Evolutionary conservation across 768 basidiomycete genomes (phyloP).

Genomic region (Phlegmacium glaucopus): DNA sequence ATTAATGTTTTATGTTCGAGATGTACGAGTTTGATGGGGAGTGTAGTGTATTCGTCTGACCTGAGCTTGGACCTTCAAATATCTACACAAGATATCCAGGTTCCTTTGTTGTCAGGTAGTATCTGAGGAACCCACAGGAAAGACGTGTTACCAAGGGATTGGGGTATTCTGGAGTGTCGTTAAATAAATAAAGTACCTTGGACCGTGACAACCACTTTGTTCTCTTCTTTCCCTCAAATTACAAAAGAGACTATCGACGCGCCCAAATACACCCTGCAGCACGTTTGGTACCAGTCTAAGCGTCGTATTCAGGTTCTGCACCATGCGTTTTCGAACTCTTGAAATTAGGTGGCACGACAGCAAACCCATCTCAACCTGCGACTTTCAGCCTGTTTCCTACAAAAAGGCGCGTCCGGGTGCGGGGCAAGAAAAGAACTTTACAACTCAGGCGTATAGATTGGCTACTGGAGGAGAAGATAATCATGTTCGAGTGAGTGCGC

Average conservation of each 20-base stretch:
- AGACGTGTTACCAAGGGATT: too few species aligned
- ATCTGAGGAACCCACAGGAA: too few species aligned
- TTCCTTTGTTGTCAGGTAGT: background rate
- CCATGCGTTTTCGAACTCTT: constrained; percentile 84
- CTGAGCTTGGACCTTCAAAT: constrained; percentile 10
- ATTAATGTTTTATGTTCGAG: constrained; percentile 9
- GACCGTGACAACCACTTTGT: background rate
- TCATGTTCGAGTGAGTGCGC: constrained; percentile 81
- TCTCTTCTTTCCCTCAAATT: background rate
- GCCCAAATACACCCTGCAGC: background rate
- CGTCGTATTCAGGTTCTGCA: background rate
- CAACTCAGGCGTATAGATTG: constrained; percentile 77
- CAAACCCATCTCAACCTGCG: constrained; percentile 93
- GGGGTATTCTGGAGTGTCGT: too few species aligned
- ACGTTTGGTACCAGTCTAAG: background rate
- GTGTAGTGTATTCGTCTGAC: constrained; percentile 2
- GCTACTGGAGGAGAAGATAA: constrained; percentile 98
- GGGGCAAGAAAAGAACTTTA: constrained; percentile 53
- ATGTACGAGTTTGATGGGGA: too few species aligned
- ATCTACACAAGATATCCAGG: constrained; percentile 4
- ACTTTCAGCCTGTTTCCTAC: constrained; percentile 85
- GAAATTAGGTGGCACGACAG: constrained; percentile 97
- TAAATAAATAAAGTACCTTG: background rate
- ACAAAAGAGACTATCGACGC: background rate
- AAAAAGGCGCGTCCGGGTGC: constrained; percentile 71